Evolutionary conservation across 2,329 filamentous ascomycete genomes (phyloP).

Genomic region (Xylaria multiplex): DNA sequence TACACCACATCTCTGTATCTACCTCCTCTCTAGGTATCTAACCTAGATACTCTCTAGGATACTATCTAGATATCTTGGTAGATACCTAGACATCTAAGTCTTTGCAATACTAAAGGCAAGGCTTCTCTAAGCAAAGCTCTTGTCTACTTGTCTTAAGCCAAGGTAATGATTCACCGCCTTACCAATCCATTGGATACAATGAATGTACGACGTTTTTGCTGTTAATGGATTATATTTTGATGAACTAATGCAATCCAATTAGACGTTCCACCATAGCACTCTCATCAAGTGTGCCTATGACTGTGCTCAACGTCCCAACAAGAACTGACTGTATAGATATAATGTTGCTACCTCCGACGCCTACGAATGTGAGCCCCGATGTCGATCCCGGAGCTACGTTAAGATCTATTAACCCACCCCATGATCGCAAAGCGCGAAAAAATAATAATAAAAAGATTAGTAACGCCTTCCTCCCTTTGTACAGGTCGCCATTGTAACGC

Average conservation of each 20-base stretch:
- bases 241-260: constrained; percentile 32
- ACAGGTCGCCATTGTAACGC: constrained; percentile 26
- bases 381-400: constrained; percentile 20
- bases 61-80: too few relatives aligned
- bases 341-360: constrained; percentile 35
- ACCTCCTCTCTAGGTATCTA: too few relatives aligned
- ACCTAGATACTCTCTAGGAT: too few relatives aligned
- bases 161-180: too few relatives aligned
- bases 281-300: constrained; percentile 1
- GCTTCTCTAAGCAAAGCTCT: too few relatives aligned
- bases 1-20: too few relatives aligned
- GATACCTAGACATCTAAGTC: too few relatives aligned
- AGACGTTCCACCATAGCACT: constrained; percentile 18
- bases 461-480: constrained; percentile 30
- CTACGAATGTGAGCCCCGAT: constrained; percentile 29
- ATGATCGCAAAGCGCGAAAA: constrained; percentile 19
- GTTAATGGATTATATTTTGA: constrained; percentile 28
- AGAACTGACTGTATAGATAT: constrained; percentile 28
- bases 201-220: neutral
- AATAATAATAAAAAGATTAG: constrained; percentile 2
- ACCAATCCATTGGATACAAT: neutral
- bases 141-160: too few relatives aligned
- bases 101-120: too few relatives aligned
- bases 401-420: constrained; percentile 34
- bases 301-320: constrained; percentile 13